phyloP scores from a whole-genome alignment of 2,329 filamentous ascomycete species.

The Furcasterigmium sp. region DNA sequence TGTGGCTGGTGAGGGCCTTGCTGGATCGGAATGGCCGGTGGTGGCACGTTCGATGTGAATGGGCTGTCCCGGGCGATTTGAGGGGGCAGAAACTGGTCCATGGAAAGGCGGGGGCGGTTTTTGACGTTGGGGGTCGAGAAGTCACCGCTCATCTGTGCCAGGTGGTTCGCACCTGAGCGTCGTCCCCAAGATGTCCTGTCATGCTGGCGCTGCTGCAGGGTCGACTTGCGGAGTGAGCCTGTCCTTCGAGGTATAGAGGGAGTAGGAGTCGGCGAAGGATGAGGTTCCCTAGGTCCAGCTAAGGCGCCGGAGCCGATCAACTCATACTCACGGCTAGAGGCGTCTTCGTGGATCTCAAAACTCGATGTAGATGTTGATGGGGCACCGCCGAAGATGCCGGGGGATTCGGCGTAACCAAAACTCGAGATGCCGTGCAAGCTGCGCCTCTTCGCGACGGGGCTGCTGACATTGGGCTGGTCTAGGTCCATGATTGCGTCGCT shows the following conservation, averaged over 20 bases:
- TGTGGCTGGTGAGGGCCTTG: conserved; percentile 55
- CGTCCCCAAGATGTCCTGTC: conserved; percentile 61
- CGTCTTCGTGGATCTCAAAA: conserved; percentile 39
- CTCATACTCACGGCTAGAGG: conserved; percentile 43
- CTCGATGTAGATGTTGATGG: conserved; percentile 23
- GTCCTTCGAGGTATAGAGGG: conserved; percentile 60
- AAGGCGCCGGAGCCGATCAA: conserved; percentile 32
- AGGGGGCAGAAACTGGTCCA: conserved; percentile 71
- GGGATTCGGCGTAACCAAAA: conserved; percentile 39
- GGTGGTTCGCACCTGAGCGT: conserved; percentile 50
- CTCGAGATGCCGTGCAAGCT: conserved; percentile 75
- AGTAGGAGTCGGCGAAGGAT: conserved; percentile 40
- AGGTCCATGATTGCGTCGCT: conserved; percentile 87
- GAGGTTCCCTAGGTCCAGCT: conserved; percentile 30
- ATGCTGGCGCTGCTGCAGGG: conserved; percentile 75
- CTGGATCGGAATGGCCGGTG: conserved; percentile 50
- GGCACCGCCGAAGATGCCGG: conserved; percentile 67
- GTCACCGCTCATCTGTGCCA: conserved; percentile 47
- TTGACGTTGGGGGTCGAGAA: conserved; percentile 51
- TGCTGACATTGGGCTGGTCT: conserved; percentile 72
- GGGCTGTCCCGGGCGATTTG: conserved; percentile 56
- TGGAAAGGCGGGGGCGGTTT: conserved; percentile 66
- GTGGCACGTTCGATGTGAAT: conserved; percentile 50
- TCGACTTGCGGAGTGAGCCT: conserved; percentile 78
- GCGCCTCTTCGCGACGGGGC: conserved; percentile 84